Base-by-base conservation (phyloP, 495 filamentous ascomycete species). In the Echria macrotheca region DNA sequence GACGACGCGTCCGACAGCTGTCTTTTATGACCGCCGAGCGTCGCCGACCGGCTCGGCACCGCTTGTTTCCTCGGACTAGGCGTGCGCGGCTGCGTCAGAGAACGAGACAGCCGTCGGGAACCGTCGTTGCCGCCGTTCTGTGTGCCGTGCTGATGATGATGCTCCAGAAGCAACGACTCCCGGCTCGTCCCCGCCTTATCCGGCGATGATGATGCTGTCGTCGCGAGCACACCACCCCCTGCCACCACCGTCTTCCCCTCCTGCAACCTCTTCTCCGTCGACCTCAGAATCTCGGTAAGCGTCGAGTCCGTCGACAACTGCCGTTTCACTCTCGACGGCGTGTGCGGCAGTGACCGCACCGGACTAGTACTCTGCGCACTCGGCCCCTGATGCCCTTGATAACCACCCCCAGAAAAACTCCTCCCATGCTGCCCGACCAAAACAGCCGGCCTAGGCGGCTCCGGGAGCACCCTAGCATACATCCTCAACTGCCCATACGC, bases 261-360 rank as follows among this genome's bases (percentile, higher is more conserved):
- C 15, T 64, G 64, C n/a, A 74, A 52, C 23, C 66, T 57, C 54
- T 69, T 59, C 21, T 70, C 71, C 0, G 70, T 74, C 22, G 67
- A 68, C 14, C 55, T 60, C 17, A 74, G 50, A 18, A 74, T 74
- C 29, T 69, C 59, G 2, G 67, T 56, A 19, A 74, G 46, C 2
- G 66, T 68, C 24, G 68, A 64, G 40, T 73, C 69, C 3, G 70
- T 69, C 25, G 58, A 67, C 36, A 46, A 50, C 25, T 65, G 55
- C 38, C 58, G 48, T 12, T 52, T 52, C 4, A 44, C 53, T 35
- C 40, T 57, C 23, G 49, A 40, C 4, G 52, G 59, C 15, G 53
- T 58, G 9, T 18, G 44, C 12, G 61, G 54, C 24, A 55, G 23
- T 23, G 60, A 47, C 44, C 58, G 46, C 0, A 28, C 21, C 5